Percentiles rank a stretch among this genome's conserved stretches.
phyloP scores from a whole-genome alignment of 2,329 filamentous ascomycete genomes.

The Coniochaeta sp. region DNA sequence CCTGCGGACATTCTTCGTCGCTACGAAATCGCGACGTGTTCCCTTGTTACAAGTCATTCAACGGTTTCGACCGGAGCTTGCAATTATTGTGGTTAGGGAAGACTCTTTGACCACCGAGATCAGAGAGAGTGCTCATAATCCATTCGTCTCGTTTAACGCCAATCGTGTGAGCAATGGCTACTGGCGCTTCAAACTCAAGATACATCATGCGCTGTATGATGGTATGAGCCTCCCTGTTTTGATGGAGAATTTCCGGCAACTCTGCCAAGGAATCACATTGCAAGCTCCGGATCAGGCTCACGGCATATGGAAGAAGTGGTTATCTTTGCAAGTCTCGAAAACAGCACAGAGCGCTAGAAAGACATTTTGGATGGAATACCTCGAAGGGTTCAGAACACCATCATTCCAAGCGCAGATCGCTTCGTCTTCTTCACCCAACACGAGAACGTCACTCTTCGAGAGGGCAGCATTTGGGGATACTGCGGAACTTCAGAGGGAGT shows the following conservation, averaged over 20 bases:
- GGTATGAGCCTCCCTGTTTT: slow-evolving; percentile 67
- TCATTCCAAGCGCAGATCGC: slow-evolving; percentile 12
- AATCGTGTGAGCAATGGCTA: slow-evolving; percentile 8
- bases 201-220: slow-evolving; percentile 88
- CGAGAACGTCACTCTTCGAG: slow-evolving; percentile 28
- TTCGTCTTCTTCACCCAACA: neutral
- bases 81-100: neutral
- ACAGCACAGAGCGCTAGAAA: slow-evolving; percentile 9
- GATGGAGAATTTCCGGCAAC: slow-evolving; percentile 32
- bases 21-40: slow-evolving; percentile 33
- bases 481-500: slow-evolving; percentile 25
- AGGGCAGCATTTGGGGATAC: slow-evolving; percentile 36
- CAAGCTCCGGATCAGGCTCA: neutral
- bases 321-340: slow-evolving; percentile 6
- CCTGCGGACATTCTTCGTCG: slow-evolving; percentile 60
- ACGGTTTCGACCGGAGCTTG: slow-evolving; percentile 9
- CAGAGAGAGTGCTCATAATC: slow-evolving; percentile 5
- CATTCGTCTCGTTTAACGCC: slow-evolving; percentile 16
- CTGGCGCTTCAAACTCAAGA: slow-evolving; percentile 42
- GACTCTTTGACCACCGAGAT: neutral
- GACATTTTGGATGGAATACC: slow-evolving; percentile 36
- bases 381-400: slow-evolving; percentile 17
- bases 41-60: slow-evolving; percentile 61
- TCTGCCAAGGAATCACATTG: slow-evolving; percentile 7
- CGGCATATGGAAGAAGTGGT: slow-evolving; percentile 17